phyloP scores from a whole-genome alignment of 177 flowering plant species.

The Vitis hybrid region DNA sequence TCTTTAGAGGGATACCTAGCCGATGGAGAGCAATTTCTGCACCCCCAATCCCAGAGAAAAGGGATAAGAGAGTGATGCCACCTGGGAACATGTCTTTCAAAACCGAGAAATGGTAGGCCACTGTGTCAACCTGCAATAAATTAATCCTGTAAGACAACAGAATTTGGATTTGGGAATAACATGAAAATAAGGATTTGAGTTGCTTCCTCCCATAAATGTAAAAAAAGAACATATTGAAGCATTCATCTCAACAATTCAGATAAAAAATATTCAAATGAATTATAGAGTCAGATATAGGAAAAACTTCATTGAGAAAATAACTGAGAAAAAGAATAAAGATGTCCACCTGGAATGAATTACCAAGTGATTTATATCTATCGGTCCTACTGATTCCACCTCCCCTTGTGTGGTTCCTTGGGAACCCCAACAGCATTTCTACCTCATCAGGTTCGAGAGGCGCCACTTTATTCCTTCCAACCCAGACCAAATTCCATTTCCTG shows the following conservation, averaged over 20 bases:
- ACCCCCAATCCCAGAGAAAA: slow-evolving; percentile 98
- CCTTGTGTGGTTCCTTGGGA: slow-evolving; percentile 86
- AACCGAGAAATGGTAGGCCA: slow-evolving; percentile 91
- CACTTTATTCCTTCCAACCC: slow-evolving; percentile 89
- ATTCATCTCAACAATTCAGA: too few species aligned
- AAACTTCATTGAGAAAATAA: not conserved
- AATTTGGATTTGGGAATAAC: not conserved
- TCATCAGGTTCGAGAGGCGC: slow-evolving; percentile 96
- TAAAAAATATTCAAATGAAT: too few species aligned
- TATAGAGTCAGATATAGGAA: not conserved
- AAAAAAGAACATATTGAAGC: too few species aligned
- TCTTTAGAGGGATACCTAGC: slow-evolving; percentile 72
- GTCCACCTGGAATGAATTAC: slow-evolving; percentile 90
- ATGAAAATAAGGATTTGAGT: too few species aligned
- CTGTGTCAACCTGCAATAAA: slow-evolving; percentile 82
- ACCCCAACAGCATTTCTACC: slow-evolving; percentile 79
- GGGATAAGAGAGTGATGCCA: slow-evolving; percentile 77
- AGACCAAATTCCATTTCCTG: slow-evolving; percentile 88
- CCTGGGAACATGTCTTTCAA: slow-evolving; percentile 66
- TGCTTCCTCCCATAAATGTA: too few species aligned
- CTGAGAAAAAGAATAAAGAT: not conserved
- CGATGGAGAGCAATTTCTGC: slow-evolving; percentile 92
- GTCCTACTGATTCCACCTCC: slow-evolving; percentile 93
- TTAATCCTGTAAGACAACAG: not conserved
- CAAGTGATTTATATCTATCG: slow-evolving; percentile 78